Percentiles rank a stretch among this genome's conserved stretches.
Conservation (phyloP, 805 yeast genomes). For the Priceomyces fermenticarens region DNA sequence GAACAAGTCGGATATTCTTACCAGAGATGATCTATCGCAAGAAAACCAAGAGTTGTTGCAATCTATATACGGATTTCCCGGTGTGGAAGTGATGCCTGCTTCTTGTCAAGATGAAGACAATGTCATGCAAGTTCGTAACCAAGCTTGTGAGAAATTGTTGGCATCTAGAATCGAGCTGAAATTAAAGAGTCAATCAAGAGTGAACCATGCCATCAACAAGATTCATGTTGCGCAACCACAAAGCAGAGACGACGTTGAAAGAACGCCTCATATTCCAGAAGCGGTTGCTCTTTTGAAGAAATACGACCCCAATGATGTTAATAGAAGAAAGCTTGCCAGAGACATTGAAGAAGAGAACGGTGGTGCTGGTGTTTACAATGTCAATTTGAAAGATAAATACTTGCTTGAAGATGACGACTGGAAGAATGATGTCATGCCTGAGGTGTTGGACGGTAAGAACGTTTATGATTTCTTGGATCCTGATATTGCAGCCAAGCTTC, state of each 20-base stretch:
- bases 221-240: conserved; percentile 92
- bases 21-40: conserved; percentile 75
- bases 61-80: conserved; percentile 61
- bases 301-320: conserved; percentile 78
- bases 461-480: conserved; percentile 97
- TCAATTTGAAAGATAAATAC: conserved; percentile 90
- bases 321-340: conserved; percentile 75
- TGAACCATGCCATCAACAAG: conserved; percentile 84
- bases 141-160: conserved; percentile 94
- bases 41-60: conserved; percentile 71
- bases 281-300: conserved; percentile 56
- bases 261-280: conserved; percentile 83
- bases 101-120: conserved; percentile 94
- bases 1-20: conserved; percentile 90
- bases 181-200: conserved; percentile 88
- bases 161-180: conserved; percentile 96
- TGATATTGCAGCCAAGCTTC: conserved; percentile 88
- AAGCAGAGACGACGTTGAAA: conserved; percentile 78
- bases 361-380: conserved; percentile 97
- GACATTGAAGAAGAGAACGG: conserved; percentile 94
- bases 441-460: conserved; percentile 90
- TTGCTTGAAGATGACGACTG: conserved; percentile 93
- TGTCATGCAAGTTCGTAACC: conserved; percentile 92
- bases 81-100: conserved; percentile 89
- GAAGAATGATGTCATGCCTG: conserved; percentile 98